Evolutionary conservation across 2,329 filamentous ascomycete species (phyloP).

Genomic region (Cladophialophora chaetospira): DNA sequence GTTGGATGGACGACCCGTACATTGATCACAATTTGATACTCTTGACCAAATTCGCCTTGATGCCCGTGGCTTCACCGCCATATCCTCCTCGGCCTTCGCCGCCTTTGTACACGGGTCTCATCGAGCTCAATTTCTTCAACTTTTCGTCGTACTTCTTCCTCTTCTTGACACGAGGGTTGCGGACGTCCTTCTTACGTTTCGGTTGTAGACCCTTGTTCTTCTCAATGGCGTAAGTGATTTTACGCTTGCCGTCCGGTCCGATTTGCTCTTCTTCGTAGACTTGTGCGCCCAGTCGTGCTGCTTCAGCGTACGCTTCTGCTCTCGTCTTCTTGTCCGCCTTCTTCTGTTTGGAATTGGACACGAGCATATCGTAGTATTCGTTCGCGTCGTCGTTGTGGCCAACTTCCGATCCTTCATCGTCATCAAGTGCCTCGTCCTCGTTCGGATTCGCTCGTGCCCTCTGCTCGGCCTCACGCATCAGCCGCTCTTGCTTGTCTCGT

Average conservation of each 20-base stretch:
- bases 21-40: slow-evolving; percentile 76
- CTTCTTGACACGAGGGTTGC: slow-evolving; percentile 98
- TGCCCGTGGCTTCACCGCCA: slow-evolving; percentile 88
- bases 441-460: slow-evolving; percentile 64
- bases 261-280: slow-evolving; percentile 69
- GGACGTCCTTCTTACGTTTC: slow-evolving; percentile 86
- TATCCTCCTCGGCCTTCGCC: slow-evolving; percentile 84
- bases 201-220: slow-evolving; percentile 97
- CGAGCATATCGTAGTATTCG: slow-evolving; percentile 83
- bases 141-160: slow-evolving; percentile 93
- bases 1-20: slow-evolving; percentile 6
- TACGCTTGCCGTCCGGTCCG: slow-evolving; percentile 82
- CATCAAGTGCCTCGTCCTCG: slow-evolving; percentile 66
- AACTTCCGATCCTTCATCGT: slow-evolving; percentile 45
- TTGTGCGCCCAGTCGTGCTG: slow-evolving; percentile 58
- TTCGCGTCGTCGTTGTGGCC: slow-evolving; percentile 50
- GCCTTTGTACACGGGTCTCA: slow-evolving; percentile 82
- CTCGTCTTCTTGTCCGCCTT: slow-evolving; percentile 74
- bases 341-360: slow-evolving; percentile 55
- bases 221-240: slow-evolving; percentile 89
- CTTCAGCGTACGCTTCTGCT: slow-evolving; percentile 58
- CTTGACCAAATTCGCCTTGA: slow-evolving; percentile 91
- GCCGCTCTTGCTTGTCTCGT: slow-evolving; percentile 78
- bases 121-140: slow-evolving; percentile 92
- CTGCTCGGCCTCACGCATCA: slow-evolving; percentile 85